Percentiles rank a stretch among this genome's conserved stretches.
These are phyloP conservation scores for Saturnispora bothae DNA, from an alignment of 805 yeast species.

Conservation along the genomic window DNA sequence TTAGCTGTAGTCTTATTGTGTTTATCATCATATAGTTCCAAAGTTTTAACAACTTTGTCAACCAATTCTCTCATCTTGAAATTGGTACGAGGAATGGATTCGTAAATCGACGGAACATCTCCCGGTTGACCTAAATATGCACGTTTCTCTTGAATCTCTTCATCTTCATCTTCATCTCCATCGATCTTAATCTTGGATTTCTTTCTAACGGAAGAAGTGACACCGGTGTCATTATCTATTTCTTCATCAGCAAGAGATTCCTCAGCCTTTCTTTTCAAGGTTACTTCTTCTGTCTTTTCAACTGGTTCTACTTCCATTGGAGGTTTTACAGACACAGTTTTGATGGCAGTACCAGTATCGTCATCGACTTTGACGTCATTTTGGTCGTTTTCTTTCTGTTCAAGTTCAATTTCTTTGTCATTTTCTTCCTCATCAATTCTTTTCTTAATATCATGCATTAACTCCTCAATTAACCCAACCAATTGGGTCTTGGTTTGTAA, in stretches of 20 bases:
- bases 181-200: neutral
- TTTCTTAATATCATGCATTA: too few relatives aligned
- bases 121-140: slow-evolving; percentile 14
- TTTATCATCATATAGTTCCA: slow-evolving; percentile 32
- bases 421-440: neutral
- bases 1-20: slow-evolving; percentile 50
- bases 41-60: slow-evolving; percentile 14
- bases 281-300: slow-evolving; percentile 8
- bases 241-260: neutral
- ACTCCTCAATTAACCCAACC: too few relatives aligned
- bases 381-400: neutral
- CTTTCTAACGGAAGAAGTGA: neutral
- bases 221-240: slow-evolving; percentile 7
- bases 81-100: slow-evolving; percentile 1
- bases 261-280: neutral
- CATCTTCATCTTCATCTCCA: slow-evolving; percentile 12
- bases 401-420: slow-evolving; percentile 2
- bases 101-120: slow-evolving; percentile 36
- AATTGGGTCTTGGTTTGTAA: too few relatives aligned
- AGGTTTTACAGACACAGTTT: neutral
- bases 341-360: too few relatives aligned
- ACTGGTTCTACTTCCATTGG: neutral
- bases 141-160: slow-evolving; percentile 3
- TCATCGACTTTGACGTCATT: too few relatives aligned
- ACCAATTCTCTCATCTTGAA: slow-evolving; percentile 16